Base-by-base conservation (phyloP, 805 yeast genomes). In the Saturnispora mendoncae region DNA sequence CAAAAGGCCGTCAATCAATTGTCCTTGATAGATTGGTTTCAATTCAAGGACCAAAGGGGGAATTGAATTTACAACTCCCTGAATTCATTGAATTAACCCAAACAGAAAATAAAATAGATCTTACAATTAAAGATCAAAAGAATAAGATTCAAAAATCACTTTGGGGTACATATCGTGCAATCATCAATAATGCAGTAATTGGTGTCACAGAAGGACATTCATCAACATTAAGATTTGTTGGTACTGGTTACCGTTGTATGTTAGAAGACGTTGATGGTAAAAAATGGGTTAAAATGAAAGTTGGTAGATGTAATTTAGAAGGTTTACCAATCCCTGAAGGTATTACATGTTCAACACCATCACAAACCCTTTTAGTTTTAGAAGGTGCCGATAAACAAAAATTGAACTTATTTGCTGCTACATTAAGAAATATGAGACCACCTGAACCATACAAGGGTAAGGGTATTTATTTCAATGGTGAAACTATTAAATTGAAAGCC, bases 371-470 rank as follows among this genome's bases (percentile, higher is more conserved):
- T 51, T 62, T 92, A 40, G 70, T 90, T 43, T 66, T 92, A 20
- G 94, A 85, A 64, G 97, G 98, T 21, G 66, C 78, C 33, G 81
- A 90, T 62, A 84, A 85, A 62, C 95, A 88, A 61, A 80, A 80
- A 57, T 88, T 92, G 37, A 81, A 77, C 56, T 70, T 80, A 41
- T 86, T 84, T 63, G 98, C 97, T 15, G 95, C 95, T 13, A 76
- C 77, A 43, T 70, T 92, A 50, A 80, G 97, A 61, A 76, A 75
- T 53, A 77, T 77, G 69, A 85, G 84, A 60, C 94, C 94, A 46
- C 99, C 99, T 35, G 99, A 92, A 67, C 97, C 97, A 30, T 92
- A 92, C 64, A 92, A 92, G 67, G 98, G 98, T 59, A 94, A 94
- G 54, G 99, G 99, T 57, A 82, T 92, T 38, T 92, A 82, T 59